phyloP scores from a whole-genome alignment of 257 asterid species.

The Gentiana macrophylla region DNA sequence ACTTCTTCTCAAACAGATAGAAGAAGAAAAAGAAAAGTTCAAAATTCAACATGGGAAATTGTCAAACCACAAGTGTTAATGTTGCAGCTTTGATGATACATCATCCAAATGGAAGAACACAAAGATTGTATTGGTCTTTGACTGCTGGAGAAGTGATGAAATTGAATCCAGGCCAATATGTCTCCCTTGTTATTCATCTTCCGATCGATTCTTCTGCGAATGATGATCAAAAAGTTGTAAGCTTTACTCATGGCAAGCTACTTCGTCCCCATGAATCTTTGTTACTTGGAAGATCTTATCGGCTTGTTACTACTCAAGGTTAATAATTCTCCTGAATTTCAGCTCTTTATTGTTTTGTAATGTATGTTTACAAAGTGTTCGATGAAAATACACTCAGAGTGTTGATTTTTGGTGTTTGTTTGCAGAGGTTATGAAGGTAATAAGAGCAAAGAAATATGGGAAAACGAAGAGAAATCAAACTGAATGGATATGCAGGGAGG shows the following conservation, averaged over 20 bases:
- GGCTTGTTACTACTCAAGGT: conserved; percentile 69
- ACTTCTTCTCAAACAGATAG: no score
- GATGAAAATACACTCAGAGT: no score
- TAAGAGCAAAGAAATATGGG: no score
- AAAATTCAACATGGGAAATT: conserved; percentile 45
- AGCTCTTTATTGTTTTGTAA: no score
- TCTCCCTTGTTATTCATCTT: conserved; percentile 45
- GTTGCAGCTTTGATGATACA: conserved; percentile 61
- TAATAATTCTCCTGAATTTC: no score
- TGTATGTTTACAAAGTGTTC: no score
- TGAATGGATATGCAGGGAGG: no score
- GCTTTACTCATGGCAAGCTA: conserved; percentile 54
- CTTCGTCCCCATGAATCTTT: conserved; percentile 47
- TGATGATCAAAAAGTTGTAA: conserved; percentile 11
- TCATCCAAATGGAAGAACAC: conserved; percentile 50
- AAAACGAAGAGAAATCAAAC: no score
- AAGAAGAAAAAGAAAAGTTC: neutral
- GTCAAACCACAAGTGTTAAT: conserved; percentile 44
- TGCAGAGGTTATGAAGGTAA: no score
- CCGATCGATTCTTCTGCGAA: neutral
- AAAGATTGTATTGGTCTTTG: conserved; percentile 46
- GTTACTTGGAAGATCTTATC: conserved; percentile 52
- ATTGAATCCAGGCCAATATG: conserved; percentile 54
- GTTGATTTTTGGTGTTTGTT: no score
- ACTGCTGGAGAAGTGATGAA: conserved; percentile 55